Percentiles rank a stretch among this genome's conserved stretches.
phyloP scores from a whole-genome alignment of 371 early-diverging fungal species.

The Apophysomyces elegans region DNA sequence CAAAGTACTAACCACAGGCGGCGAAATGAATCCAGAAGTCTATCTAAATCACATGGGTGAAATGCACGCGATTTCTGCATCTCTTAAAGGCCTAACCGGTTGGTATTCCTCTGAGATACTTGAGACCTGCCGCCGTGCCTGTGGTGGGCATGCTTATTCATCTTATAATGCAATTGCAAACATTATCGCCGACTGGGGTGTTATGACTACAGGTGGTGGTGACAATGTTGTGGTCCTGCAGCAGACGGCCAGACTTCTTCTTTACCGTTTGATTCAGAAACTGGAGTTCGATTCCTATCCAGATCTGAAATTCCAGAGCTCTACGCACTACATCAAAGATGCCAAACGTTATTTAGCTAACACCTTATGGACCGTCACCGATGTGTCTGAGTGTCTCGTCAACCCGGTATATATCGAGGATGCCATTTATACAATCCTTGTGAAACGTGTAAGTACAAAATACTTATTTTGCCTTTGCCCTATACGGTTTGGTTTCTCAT shows the following conservation, averaged over 20 bases:
- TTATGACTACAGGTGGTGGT: conserved; percentile 75
- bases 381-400: conserved; percentile 24
- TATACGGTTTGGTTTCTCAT: not conserved
- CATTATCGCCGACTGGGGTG: conserved; percentile 70
- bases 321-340: conserved; percentile 35
- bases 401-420: conserved; percentile 32
- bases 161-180: conserved; percentile 69
- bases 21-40: conserved; percentile 43
- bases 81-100: conserved; percentile 57
- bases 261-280: conserved; percentile 34
- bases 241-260: conserved; percentile 52
- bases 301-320: conserved; percentile 38
- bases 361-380: conserved; percentile 25
- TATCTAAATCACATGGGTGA: conserved; percentile 63
- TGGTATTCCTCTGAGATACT: conserved; percentile 66
- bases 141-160: conserved; percentile 70
- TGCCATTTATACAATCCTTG: conserved; percentile 37
- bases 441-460: conserved; percentile 41
- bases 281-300: conserved; percentile 37
- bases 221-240: conserved; percentile 72
- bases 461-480: not conserved
- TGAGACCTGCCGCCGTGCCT: conserved; percentile 61
- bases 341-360: conserved; percentile 36
- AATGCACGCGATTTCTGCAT: conserved; percentile 64
- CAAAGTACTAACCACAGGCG: conserved; percentile 38